phyloP scores from a whole-genome alignment of 116 monocot genomes.

The Phalaenopsis hybrid region DNA sequence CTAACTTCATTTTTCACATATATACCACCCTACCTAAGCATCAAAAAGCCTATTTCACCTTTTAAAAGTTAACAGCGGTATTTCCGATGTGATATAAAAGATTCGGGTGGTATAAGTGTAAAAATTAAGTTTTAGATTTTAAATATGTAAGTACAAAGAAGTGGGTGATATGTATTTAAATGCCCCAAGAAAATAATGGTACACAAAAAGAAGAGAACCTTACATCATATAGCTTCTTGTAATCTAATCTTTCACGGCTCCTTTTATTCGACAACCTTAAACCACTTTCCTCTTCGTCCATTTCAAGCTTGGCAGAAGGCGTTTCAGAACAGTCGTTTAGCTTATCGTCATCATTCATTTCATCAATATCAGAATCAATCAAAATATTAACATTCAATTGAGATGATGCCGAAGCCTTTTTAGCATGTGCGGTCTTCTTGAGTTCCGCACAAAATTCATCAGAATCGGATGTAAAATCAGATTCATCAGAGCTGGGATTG shows the following conservation, averaged over 20 bases:
- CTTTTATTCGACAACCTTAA: constrained; percentile 23
- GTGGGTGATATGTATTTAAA: too few species aligned
- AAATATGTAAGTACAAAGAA: too few species aligned
- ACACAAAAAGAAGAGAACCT: constrained; percentile 11
- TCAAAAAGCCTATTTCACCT: too few species aligned
- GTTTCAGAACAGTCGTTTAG: constrained; percentile 12
- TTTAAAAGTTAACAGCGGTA: too few species aligned
- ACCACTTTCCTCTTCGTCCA: constrained; percentile 6
- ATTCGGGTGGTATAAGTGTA: too few species aligned
- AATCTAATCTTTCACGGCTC: constrained; percentile 49
- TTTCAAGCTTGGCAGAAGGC: constrained; percentile 13
- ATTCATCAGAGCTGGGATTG: constrained; percentile 48
- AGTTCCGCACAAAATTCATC: constrained; percentile 63
- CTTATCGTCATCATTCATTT: constrained; percentile 1
- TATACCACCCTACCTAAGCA: too few species aligned
- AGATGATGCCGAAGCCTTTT: constrained; percentile 27
- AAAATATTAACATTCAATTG: constrained; percentile 9
- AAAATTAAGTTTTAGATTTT: too few species aligned
- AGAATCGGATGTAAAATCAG: constrained; percentile 92
- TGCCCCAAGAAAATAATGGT: not conserved
- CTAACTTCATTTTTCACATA: too few species aligned
- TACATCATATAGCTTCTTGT: constrained; percentile 74
- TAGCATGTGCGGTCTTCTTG: constrained; percentile 19
- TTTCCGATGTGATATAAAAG: too few species aligned
- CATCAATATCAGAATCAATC: constrained; percentile 13